These are phyloP conservation scores for Lentinula guzmanii DNA, from an alignment of 768 basidiomycete genomes.

Conservation along the genomic window DNA sequence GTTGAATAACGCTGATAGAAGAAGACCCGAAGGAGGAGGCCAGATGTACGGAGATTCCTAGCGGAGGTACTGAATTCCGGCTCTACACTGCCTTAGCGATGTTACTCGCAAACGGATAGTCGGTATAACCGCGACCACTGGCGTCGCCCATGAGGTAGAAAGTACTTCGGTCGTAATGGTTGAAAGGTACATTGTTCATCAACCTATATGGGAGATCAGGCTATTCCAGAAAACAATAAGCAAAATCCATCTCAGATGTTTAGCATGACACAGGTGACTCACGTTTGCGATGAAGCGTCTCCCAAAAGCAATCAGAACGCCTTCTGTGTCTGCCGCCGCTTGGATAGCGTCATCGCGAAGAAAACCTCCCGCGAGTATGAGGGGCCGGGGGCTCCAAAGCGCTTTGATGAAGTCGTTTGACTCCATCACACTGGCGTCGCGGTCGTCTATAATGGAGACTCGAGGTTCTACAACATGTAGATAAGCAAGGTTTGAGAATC, in stretches of 20 bases:
- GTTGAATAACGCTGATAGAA: too few species aligned
- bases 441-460: slow-evolving; percentile 1
- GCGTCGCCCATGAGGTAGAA: slow-evolving; percentile 18
- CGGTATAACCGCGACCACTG: slow-evolving; percentile 17
- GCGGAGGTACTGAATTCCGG: too few species aligned
- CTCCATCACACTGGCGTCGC: background rate
- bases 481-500: slow-evolving; percentile 29
- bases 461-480: slow-evolving; percentile 27
- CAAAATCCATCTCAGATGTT: background rate
- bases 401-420: slow-evolving; percentile 20
- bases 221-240: slow-evolving; percentile 10
- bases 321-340: slow-evolving; percentile 18
- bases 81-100: too few species aligned
- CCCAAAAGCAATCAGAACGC: slow-evolving; percentile 24
- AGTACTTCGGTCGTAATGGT: slow-evolving; percentile 16
- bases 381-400: slow-evolving; percentile 22
- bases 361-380: slow-evolving; percentile 23
- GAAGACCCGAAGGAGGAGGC: too few species aligned
- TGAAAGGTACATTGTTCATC: slow-evolving; percentile 17
- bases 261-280: background rate
- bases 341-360: slow-evolving; percentile 19
- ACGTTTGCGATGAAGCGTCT: slow-evolving; percentile 25
- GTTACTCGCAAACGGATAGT: slow-evolving; percentile 9
- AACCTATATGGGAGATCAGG: slow-evolving; percentile 25
- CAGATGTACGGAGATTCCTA: too few species aligned